Percentiles rank a stretch among this genome's conserved stretches.
Evolutionary conservation across 768 basidiomycete genomes (phyloP).

Genomic region (Leccinum rimulosum): DNA sequence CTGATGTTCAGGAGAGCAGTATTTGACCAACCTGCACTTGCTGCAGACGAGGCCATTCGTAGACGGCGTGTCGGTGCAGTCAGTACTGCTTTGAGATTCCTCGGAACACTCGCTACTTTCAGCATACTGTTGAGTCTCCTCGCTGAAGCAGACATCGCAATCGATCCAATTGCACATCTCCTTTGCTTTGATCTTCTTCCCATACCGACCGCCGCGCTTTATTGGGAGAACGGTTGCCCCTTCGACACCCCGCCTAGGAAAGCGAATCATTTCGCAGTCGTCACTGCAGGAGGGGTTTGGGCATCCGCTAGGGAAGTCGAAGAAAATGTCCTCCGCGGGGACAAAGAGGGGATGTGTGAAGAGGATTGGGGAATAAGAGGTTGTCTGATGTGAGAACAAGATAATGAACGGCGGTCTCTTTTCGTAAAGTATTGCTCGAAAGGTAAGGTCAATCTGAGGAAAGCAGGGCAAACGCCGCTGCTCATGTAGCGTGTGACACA

Average conservation of each 20-base stretch:
- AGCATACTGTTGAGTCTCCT: slow-evolving; percentile 33
- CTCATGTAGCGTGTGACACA: slow-evolving; percentile 62
- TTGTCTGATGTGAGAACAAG: slow-evolving; percentile 76
- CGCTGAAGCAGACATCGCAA: slow-evolving; percentile 60
- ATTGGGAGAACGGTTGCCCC: slow-evolving; percentile 62
- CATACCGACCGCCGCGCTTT: slow-evolving; percentile 51
- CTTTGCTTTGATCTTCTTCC: slow-evolving; percentile 47
- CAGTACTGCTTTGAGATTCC: slow-evolving; percentile 43
- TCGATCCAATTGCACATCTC: slow-evolving; percentile 87
- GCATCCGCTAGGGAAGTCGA: slow-evolving; percentile 76
- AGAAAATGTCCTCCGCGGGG: slow-evolving; percentile 69
- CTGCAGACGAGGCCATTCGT: slow-evolving; percentile 62
- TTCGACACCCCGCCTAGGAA: slow-evolving; percentile 63
- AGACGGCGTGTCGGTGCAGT: slow-evolving; percentile 31
- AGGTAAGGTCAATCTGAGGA: slow-evolving; percentile 75
- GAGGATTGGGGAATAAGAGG: slow-evolving; percentile 78
- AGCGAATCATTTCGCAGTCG: slow-evolving; percentile 81
- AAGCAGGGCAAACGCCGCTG: slow-evolving; percentile 77
- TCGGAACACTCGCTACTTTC: slow-evolving; percentile 46
- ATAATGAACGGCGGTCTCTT: slow-evolving; percentile 75
- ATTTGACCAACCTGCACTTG: slow-evolving; percentile 76
- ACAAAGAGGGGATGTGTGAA: slow-evolving; percentile 73
- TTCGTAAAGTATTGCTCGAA: slow-evolving; percentile 74
- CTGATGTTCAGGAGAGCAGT: slow-evolving; percentile 75
- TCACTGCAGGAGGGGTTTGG: slow-evolving; percentile 78